Evolutionary conservation across 306 rosid species (phyloP).

Genomic region (Trifolium dubium): DNA sequence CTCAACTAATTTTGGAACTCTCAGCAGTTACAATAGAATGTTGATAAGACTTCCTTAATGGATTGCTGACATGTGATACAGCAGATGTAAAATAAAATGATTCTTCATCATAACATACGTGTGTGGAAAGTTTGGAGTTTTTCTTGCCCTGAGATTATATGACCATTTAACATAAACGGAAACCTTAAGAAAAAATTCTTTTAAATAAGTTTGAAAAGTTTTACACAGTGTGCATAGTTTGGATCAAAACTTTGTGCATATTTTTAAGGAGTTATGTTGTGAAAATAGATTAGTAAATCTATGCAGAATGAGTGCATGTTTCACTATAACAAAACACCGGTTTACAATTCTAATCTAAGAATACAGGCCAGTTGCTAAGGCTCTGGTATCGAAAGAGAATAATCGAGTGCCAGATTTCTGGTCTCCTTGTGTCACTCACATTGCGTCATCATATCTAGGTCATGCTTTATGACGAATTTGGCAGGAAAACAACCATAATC

Average conservation of each 20-base stretch:
- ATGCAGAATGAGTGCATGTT: conserved; percentile 13
- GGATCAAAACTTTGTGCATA: background rate
- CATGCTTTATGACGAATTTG: conserved; percentile 13
- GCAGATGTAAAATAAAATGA: conserved; percentile 1
- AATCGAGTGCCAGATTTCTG: background rate
- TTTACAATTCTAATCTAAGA: conserved; percentile 23
- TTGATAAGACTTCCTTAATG: background rate
- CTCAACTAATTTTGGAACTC: background rate
- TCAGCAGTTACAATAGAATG: background rate
- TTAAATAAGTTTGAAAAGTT: conserved; percentile 7
- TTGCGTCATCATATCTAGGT: conserved; percentile 12
- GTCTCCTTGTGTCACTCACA: background rate
- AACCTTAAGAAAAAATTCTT: background rate
- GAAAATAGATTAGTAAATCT: conserved; percentile 11
- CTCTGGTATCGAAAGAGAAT: conserved; percentile 13
- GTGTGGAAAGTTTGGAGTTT: conserved; percentile 2
- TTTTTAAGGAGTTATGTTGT: conserved; percentile 18
- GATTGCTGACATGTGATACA: conserved; percentile 30
- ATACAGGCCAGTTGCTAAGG: conserved; percentile 7
- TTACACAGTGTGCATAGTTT: background rate
- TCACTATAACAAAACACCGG: conserved; percentile 7
- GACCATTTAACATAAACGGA: background rate
- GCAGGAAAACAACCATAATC: background rate
- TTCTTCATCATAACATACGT: conserved; percentile 12
- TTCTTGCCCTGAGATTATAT: background rate